A percentile compares a stretch with the other conserved stretches of the same genome.
phyloP scores from a whole-genome alignment of 2,329 filamentous ascomycete genomes.

The Davidsoniella australis region DNA sequence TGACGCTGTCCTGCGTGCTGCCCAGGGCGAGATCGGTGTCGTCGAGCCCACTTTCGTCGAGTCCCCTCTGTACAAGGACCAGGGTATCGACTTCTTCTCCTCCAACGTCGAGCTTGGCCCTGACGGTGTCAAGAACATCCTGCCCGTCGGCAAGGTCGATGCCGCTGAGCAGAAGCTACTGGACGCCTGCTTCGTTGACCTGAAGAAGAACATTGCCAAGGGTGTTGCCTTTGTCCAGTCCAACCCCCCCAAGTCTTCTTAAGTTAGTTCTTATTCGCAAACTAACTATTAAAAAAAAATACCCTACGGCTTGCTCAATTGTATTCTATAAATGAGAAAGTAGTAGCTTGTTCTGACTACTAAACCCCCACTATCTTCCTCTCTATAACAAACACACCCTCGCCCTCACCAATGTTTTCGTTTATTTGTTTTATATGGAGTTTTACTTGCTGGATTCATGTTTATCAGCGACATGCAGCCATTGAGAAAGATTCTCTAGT shows the following conservation, averaged over 20 bases:
- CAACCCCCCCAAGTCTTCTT: conserved; percentile 13
- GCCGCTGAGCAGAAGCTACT: conserved; percentile 78
- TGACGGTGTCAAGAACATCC: conserved; percentile 88
- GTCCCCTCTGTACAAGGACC: conserved; percentile 94
- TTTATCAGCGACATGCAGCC: too few relatives aligned
- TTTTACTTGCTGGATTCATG: neutral
- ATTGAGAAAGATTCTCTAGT: conserved; percentile 8
- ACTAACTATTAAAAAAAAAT: too few relatives aligned
- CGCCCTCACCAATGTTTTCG: neutral
- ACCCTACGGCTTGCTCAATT: neutral
- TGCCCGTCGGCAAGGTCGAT: conserved; percentile 70
- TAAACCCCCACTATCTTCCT: too few relatives aligned
- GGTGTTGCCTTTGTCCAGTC: conserved; percentile 43
- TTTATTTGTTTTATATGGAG: conserved; percentile 7
- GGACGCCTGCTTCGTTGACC: conserved; percentile 65
- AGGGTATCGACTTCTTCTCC: conserved; percentile 94
- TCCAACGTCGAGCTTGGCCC: conserved; percentile 91
- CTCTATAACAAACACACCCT: neutral
- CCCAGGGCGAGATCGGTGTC: conserved; percentile 86
- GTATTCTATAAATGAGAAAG: conserved; percentile 18
- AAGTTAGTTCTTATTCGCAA: neutral
- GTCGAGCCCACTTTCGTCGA: conserved; percentile 95
- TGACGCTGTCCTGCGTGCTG: conserved; percentile 82
- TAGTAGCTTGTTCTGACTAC: conserved; percentile 37
- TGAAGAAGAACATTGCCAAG: conserved; percentile 94